Base-by-base conservation (phyloP, 2,329 filamentous ascomycete genomes). In the Pseudogymnoascus sp. region DNA sequence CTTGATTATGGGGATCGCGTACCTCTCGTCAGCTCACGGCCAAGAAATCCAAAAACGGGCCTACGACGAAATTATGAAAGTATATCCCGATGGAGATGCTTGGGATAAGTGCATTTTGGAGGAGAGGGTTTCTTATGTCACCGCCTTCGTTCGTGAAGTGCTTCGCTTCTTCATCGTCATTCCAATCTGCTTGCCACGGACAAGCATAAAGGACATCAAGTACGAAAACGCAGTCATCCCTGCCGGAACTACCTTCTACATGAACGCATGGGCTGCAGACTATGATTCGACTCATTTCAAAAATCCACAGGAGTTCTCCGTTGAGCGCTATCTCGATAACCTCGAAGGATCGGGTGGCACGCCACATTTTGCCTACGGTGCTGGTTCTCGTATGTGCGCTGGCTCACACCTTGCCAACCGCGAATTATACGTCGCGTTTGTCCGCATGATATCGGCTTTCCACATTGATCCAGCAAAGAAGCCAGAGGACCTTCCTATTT, bases 81-180 rank as follows among this genome's bases (percentile, higher is more conserved):
- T 85, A 0, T 91, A 93, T 68, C 89, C 89, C 0, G 75, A 90
- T 65, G 84, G 86, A 53, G 87, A 91, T 64, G 87, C 89, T n/a
- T 93, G 89, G 87, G 83, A 87, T 68, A 83, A 80, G 67, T 91
- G 88, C 65, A 79, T 90, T 0, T 72, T 83, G 2, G 89, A 92
- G 72, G 89, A 92, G 70, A 91, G 89, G 70, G 81, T 91, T 0
- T 85, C 87, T 0, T 95, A 92, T 73, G 78, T 95, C 65, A 90
- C 88, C 0, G 90, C 90, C 0, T 75, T 95, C 5, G 88, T 90
- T 65, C 92, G 92, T 71, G 91, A 95, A 72, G 85, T 87, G 1
- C 79, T 93, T 0, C 84, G 90, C 26, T 93, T 85, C 78, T 93
- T 87, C 82, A 88, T 86, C 2, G 89, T 93, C 31, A 89, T 93